Base-by-base conservation (phyloP, 192 early-diverging fungal genomes). In the Rhizophagus sp. region DNA sequence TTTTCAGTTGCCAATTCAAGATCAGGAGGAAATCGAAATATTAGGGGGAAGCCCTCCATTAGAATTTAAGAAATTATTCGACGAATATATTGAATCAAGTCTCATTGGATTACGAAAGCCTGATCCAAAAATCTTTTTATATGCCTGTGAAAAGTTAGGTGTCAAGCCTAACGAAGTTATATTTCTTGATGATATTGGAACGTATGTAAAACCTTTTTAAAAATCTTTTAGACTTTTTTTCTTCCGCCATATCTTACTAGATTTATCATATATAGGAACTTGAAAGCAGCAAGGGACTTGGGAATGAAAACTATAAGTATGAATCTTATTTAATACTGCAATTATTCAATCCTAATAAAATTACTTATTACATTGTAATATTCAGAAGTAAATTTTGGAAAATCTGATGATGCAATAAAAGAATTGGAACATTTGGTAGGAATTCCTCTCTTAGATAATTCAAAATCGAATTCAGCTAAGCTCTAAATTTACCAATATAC, bases 181-280 rank as follows among this genome's bases (percentile, higher is more conserved):
- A 49, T 96, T 97, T 79, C 78, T 97, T 66, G 96, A 97, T 85
- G 96, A 97, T 79, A 96, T 97, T 82, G 91, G 90, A 24, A 84
- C 77, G 84, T 87, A 67, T 61, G 85, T 82, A 33, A 57, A 30
- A n/a, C 22, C 36, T 15, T 76, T 79, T 82, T 8, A 27, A 82
- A 57, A 30, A n/a, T 22, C 36, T 15, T 76, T 79, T 82, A 15
- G 2, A 5, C 12, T 33, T 27, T 41, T 13, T 69, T 69, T 47
- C 19, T 19, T 76, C 30, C 24, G 25, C 30, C 10, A 15, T 33
- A 64, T 61, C 61, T 17, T 19, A 33, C 44, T 61, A 61, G n/a
- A 17, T 49, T 22, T 77, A 57, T 76, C 36, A 64, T 68, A 25
- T 34, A 10, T 27, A 77, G 75, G 7, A 96, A 96, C 66, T 79